Conservation (phyloP, 192 early-diverging fungal species). For the Haplosporangium gracile region DNA sequence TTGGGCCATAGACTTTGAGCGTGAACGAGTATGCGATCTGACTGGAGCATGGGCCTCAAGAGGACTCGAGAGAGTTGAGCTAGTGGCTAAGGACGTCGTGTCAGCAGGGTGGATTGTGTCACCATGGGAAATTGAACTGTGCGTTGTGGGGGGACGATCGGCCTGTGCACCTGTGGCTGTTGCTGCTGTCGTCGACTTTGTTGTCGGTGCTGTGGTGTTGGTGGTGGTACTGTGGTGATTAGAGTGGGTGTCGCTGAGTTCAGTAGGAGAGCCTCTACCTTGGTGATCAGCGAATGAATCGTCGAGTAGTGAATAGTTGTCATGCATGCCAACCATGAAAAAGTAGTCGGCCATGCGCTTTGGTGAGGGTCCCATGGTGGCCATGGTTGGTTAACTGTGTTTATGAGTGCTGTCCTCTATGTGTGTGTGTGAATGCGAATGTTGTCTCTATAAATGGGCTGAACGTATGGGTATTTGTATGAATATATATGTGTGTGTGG, state of each 20-base stretch:
- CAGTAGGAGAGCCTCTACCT: neutral
- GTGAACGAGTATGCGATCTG: constrained; percentile 29
- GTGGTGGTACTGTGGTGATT: neutral
- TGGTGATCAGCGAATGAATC: neutral
- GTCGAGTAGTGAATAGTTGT: constrained; percentile 17
- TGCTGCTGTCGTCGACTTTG: constrained; percentile 13
- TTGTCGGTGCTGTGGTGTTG: constrained; percentile 12
- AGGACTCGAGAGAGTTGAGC: neutral
- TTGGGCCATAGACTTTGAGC: constrained; percentile 51
- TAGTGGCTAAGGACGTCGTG: neutral
- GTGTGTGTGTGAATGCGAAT: no score
- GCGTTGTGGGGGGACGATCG: neutral
- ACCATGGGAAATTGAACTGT: constrained; percentile 5
- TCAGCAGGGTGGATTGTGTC: neutral
- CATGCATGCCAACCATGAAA: constrained; percentile 50
- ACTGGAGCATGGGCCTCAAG: neutral
- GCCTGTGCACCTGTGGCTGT: constrained; percentile 9
- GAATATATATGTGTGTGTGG: neutral
- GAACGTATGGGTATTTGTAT: neutral
- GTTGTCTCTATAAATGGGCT: neutral
- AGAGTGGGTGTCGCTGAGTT: neutral
- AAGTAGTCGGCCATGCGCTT: constrained; percentile 57
- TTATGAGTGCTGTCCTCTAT: neutral
- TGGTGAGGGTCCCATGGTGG: constrained; percentile 7
- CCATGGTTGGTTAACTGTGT: neutral